Evolutionary conservation across 495 filamentous ascomycete species (phyloP), one percentile per base, ranked within the genome.

Genomic region (Aspergillus olivimuriae): DNA sequence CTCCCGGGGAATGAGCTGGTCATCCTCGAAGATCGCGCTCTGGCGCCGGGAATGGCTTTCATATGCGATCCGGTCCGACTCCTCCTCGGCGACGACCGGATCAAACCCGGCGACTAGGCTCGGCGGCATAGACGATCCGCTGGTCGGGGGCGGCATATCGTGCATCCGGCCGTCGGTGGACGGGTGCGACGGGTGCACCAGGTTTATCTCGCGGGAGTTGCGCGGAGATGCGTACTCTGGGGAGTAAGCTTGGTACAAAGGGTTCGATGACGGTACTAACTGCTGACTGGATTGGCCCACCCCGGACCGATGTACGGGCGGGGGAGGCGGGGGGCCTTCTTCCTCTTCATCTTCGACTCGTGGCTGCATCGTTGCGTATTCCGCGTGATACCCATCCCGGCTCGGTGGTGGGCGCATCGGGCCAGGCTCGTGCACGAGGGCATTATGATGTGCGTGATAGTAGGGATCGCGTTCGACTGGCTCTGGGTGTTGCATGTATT

Each of bases 71-170:
- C 55, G 57, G 34, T 83, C 73, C 2, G 74, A 63, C 8, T 80
- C 70, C 31, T 81, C 78, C 17, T 78, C 76, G 7, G 75, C 70
- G 33, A 77, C 62, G 35, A 50, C 59, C 1, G 78, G 75, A 53
- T 85, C 82, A 48, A 85, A 79, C 2, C 85, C 85, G 19, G 84
- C 77, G 41, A 87, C 78, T 16, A 89, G 64, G 34, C 82, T 86
- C 16, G 78, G 61, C 1, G 85, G 85, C 46, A 87, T 71, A 9
- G 70, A 48, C 9, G 78, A 65, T 5, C 61, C 51, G 31, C 60
- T 56, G 30, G 56, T 74, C 65, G 38, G 58, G 42, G 18, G 52
- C 46, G 18, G 57, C 36, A 60, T 57, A 35, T 60, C 55, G 17
- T 41, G 46, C 21, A 47, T 24, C 42, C 50, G 50, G 28, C 37